Conservation (phyloP, 257 asterid species). For the Lavandula angustifolia region DNA sequence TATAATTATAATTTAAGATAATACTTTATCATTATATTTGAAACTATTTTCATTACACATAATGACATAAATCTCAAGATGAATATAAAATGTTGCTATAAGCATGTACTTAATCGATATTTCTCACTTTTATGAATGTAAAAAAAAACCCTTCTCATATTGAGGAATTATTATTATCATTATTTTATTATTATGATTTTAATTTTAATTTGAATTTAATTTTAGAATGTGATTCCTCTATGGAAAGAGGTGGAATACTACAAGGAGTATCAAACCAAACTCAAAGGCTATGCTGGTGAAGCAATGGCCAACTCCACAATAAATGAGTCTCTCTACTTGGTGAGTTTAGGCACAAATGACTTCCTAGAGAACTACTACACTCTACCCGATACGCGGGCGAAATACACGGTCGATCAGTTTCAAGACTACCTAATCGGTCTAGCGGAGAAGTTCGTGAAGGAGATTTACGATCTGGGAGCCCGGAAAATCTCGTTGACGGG, state of each 20-base stretch:
- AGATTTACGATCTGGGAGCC: slow-evolving; percentile 64
- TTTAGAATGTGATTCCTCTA: slow-evolving; percentile 76
- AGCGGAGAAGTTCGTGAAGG: slow-evolving; percentile 55
- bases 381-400: slow-evolving; percentile 48
- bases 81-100: too few species aligned
- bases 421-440: slow-evolving; percentile 47
- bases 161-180: too few species aligned
- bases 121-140: too few species aligned
- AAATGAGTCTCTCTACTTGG: slow-evolving; percentile 58
- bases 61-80: too few species aligned
- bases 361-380: slow-evolving; percentile 86
- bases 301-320: slow-evolving; percentile 46
- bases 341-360: slow-evolving; percentile 90
- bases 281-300: slow-evolving; percentile 50
- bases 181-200: background rate
- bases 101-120: too few species aligned
- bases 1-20: background rate
- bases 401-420: slow-evolving; percentile 64
- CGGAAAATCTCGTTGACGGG: slow-evolving; percentile 69
- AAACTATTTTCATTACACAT: too few species aligned
- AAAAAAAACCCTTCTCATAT: too few species aligned
- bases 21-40: too few species aligned
- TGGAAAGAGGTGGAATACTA: slow-evolving; percentile 86
- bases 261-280: slow-evolving; percentile 63
- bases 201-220: background rate